These are phyloP conservation scores for Fusarium sp. DNA, from an alignment of 2,329 filamentous ascomycete species.

Conservation along the genomic window DNA sequence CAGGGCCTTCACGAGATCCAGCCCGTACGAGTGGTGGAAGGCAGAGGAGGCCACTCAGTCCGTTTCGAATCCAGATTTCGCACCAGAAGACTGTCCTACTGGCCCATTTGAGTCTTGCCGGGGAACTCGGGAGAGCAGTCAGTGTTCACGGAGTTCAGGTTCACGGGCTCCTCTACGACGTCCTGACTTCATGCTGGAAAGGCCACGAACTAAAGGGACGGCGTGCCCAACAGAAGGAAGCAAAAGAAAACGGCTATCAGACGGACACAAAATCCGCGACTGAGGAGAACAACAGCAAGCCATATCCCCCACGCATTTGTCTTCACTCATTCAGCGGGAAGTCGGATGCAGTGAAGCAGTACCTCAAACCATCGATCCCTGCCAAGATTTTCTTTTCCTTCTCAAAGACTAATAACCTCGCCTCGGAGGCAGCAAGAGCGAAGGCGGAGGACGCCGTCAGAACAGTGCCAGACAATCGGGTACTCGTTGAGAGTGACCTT, in stretches of 20 bases:
- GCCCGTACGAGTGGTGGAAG: conserved; percentile 73
- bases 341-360: conserved; percentile 79
- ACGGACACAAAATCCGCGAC: conserved; percentile 46
- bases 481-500: conserved; percentile 88
- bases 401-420: conserved; percentile 81
- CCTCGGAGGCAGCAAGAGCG: conserved; percentile 57
- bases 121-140: conserved; percentile 71
- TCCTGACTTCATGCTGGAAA: conserved; percentile 70
- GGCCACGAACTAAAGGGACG: conserved; percentile 71
- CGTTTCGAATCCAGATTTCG: conserved; percentile 70
- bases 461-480: conserved; percentile 77
- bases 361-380: conserved; percentile 77
- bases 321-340: conserved; percentile 90
- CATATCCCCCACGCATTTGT: conserved; percentile 84
- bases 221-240: conserved; percentile 53
- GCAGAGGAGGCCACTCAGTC: conserved; percentile 74
- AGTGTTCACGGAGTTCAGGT: conserved; percentile 79
- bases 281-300: conserved; percentile 40
- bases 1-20: conserved; percentile 29
- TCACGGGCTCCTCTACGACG: conserved; percentile 75
- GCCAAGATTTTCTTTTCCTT: conserved; percentile 87
- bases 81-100: conserved; percentile 75
- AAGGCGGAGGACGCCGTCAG: conserved; percentile 73
- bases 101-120: conserved; percentile 75
- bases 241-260: conserved; percentile 3